phyloP scores from a whole-genome alignment of 176 grass and related monocot genomes.

The Puya raimondii region DNA sequence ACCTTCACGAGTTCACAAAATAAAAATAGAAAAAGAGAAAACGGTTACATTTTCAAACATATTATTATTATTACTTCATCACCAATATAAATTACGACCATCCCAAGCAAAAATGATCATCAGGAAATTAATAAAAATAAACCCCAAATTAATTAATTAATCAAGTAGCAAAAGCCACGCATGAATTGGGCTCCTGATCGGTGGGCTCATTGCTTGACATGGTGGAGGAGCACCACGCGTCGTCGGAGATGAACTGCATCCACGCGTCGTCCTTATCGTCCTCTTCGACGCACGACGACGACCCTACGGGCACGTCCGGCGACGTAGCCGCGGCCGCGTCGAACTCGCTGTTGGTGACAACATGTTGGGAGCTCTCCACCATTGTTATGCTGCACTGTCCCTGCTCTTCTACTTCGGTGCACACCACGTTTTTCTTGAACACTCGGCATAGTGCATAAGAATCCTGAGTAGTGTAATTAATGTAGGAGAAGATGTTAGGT shows the following conservation, averaged over 20 bases:
- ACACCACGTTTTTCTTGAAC: conserved; percentile 81
- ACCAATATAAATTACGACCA: conserved; percentile 3
- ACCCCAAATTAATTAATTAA: not conserved
- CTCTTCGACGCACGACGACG: conserved; percentile 51
- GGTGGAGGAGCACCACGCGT: conserved; percentile 47
- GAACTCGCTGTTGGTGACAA: conserved; percentile 7
- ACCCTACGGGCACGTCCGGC: conserved; percentile 28
- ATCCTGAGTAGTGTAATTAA: conserved; percentile 45
- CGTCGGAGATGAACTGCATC: conserved; percentile 98
- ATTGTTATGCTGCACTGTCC: conserved; percentile 52
- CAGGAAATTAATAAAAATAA: not conserved
- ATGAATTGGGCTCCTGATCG: conserved; percentile 1
- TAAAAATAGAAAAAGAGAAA: not conserved
- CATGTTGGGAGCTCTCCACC: conserved; percentile 43
- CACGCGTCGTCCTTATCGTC: conserved; percentile 85
- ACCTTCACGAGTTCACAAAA: not conserved
- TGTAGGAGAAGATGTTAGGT: not conserved
- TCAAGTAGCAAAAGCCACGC: conserved; percentile 13
- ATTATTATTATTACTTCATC: not conserved
- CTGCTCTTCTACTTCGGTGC: conserved; percentile 46
- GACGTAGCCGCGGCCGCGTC: conserved; percentile 1
- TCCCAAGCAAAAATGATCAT: not conserved
- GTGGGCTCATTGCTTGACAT: conserved; percentile 29
- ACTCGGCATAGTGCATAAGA: conserved; percentile 88
- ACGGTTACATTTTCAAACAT: too few species aligned